phyloP scores from a whole-genome alignment of 768 basidiomycete species.

The Tephrocybe sp. region DNA sequence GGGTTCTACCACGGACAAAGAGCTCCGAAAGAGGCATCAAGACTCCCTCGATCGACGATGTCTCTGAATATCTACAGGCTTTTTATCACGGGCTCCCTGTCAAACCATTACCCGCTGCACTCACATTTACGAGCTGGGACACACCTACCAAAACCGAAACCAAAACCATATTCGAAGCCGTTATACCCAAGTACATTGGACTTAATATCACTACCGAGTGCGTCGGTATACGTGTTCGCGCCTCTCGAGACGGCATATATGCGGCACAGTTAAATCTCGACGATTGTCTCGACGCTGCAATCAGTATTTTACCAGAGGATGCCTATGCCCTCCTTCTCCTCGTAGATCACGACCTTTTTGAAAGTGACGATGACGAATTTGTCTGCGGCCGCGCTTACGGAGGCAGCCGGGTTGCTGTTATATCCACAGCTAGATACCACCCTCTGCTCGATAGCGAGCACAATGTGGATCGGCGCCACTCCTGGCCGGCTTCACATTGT shows the following conservation, averaged over 20 bases:
- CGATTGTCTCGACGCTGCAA: constrained; percentile 36
- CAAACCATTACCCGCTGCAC: constrained; percentile 19
- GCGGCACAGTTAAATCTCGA: constrained; percentile 33
- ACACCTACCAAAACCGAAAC: constrained; percentile 5
- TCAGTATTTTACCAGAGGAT: constrained; percentile 30
- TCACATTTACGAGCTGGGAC: constrained; percentile 29
- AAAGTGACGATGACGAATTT: constrained; percentile 34
- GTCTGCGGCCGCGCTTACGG: constrained; percentile 40
- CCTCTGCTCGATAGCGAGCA: constrained; percentile 30
- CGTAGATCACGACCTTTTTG: constrained; percentile 35
- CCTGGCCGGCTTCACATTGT: constrained; percentile 39
- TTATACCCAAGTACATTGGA: constrained; percentile 29
- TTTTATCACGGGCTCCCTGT: constrained; percentile 35
- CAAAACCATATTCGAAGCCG: constrained; percentile 15
- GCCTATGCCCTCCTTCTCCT: constrained; percentile 35
- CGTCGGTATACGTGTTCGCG: constrained; percentile 31
- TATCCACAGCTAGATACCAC: constrained; percentile 35
- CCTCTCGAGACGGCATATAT: constrained; percentile 26
- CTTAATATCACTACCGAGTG: constrained; percentile 29
- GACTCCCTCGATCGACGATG: constrained; percentile 20
- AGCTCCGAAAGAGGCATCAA: constrained; percentile 1
- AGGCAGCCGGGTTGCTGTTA: constrained; percentile 36
- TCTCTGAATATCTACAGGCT: constrained; percentile 30
- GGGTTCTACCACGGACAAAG: constrained; percentile 19
- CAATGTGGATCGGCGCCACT: constrained; percentile 30